phyloP scores from a whole-genome alignment of 1,139 yeast species.

The Magnusiomyces suaveolens region DNA sequence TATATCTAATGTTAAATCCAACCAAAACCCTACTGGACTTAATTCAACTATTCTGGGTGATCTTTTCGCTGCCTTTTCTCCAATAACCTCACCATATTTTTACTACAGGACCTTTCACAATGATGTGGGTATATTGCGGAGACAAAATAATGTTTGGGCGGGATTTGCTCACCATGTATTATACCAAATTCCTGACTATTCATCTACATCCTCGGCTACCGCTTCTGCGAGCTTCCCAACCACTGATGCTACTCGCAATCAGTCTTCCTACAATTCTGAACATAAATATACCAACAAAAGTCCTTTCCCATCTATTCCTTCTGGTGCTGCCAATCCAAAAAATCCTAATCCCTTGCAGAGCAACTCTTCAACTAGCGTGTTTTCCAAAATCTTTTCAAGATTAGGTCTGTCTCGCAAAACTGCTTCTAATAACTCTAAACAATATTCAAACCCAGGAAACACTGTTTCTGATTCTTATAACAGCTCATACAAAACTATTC shows the following conservation, averaged over 20 bases:
- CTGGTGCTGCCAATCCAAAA: background rate
- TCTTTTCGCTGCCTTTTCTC: background rate
- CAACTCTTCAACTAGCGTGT: background rate
- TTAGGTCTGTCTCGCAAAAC: background rate
- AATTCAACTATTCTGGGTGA: background rate
- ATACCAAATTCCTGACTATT: background rate
- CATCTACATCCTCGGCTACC: background rate
- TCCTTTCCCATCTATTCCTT: background rate
- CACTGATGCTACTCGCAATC: background rate
- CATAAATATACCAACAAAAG: background rate
- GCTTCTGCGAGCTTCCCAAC: background rate
- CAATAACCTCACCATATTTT: slow-evolving; percentile 10
- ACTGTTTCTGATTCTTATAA: background rate
- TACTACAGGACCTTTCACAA: slow-evolving; percentile 9
- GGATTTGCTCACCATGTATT: background rate
- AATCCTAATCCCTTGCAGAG: background rate
- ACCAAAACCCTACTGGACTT: background rate
- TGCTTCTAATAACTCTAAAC: background rate
- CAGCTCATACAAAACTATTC: background rate
- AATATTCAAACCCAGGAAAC: too few relatives aligned
- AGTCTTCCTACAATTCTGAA: background rate
- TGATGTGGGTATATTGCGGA: slow-evolving; percentile 8
- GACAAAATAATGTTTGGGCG: slow-evolving; percentile 9
- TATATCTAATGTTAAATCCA: background rate
- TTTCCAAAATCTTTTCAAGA: background rate